A percentile compares a stretch with the other conserved stretches of the same genome.
These are phyloP conservation scores for Penicillium daleae DNA, from an alignment of 495 filamentous ascomycete genomes.

Conservation along the genomic window DNA sequence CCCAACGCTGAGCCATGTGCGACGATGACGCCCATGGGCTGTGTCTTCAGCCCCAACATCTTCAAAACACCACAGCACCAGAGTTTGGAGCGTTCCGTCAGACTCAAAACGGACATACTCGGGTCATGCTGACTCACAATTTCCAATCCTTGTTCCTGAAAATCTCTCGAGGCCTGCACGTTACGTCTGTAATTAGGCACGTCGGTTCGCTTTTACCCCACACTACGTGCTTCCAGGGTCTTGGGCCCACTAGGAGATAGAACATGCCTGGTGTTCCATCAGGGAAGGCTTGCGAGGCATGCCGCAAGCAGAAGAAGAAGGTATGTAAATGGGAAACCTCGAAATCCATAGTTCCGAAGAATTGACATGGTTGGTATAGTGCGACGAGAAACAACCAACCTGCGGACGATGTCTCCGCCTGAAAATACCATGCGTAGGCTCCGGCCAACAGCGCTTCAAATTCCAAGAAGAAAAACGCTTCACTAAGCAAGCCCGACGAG, in stretches of 20 bases:
- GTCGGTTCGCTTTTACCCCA: conserved; percentile 1
- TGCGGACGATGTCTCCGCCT: conserved; percentile 55
- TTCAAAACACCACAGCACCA: conserved; percentile 6
- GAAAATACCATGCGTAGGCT: conserved; percentile 48
- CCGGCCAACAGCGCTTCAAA: conserved; percentile 51
- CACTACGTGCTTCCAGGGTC: conserved; percentile 6
- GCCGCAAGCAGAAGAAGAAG: conserved; percentile 59
- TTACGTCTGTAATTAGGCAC: neutral
- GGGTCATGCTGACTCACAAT: neutral
- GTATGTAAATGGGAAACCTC: conserved; percentile 26
- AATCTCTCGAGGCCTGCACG: neutral
- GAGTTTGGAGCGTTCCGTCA: conserved; percentile 1
- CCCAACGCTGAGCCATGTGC: neutral
- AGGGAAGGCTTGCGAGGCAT: conserved; percentile 52
- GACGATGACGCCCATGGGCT: conserved; percentile 11
- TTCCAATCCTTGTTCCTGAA: neutral
- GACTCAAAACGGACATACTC: conserved; percentile 4
- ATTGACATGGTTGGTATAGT: conserved; percentile 28
- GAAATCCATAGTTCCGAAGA: too few relatives aligned
- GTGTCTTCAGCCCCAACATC: conserved; percentile 7
- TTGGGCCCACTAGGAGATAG: conserved; percentile 5
- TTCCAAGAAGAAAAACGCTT: conserved; percentile 45
- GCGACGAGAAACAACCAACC: conserved; percentile 44
- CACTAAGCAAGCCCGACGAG: neutral
- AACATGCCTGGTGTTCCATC: conserved; percentile 56